A percentile compares a stretch with the other conserved stretches of the same genome.
These are phyloP conservation scores for Ulota crispa DNA, from an alignment of 225 moss, liverwort and hornwort genomes.

Conservation along the genomic window DNA sequence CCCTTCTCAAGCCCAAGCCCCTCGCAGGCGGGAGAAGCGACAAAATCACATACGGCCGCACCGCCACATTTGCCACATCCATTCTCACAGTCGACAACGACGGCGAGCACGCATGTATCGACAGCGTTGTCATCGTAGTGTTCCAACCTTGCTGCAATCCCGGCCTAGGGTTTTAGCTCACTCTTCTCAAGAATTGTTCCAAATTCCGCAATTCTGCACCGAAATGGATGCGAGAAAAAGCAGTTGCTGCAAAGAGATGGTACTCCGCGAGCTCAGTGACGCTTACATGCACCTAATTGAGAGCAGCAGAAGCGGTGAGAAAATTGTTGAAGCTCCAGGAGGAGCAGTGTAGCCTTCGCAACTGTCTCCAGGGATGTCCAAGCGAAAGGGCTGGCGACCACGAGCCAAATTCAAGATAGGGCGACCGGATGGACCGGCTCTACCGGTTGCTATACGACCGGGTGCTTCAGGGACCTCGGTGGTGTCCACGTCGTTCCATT, in stretches of 20 bases:
- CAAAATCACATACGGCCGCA: constrained; percentile 25
- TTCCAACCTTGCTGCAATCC: neutral
- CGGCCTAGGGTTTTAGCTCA: constrained; percentile 45
- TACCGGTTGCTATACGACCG: neutral
- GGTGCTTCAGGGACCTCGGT: neutral
- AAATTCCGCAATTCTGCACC: constrained; percentile 29
- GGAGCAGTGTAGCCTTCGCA: constrained; percentile 14
- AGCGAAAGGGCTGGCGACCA: neutral
- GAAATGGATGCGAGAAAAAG: neutral
- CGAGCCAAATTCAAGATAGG: constrained; percentile 19
- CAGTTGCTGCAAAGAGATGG: neutral
- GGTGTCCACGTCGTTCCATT: neutral
- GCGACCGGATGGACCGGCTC: constrained; percentile 14
- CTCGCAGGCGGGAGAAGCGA: constrained; percentile 33
- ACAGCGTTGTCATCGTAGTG: constrained; percentile 33
- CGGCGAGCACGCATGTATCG: constrained; percentile 41
- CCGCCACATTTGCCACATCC: constrained; percentile 27
- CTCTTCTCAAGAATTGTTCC: neutral
- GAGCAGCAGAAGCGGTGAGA: constrained; percentile 18
- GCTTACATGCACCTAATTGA: neutral
- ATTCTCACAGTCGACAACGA: constrained; percentile 27
- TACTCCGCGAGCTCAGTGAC: neutral
- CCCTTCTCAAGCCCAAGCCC: constrained; percentile 19
- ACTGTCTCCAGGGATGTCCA: neutral
- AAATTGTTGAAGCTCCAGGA: constrained; percentile 2